Conservation (phyloP, 2,329 filamentous ascomycete species). For the Aspergillaceae sp. region DNA sequence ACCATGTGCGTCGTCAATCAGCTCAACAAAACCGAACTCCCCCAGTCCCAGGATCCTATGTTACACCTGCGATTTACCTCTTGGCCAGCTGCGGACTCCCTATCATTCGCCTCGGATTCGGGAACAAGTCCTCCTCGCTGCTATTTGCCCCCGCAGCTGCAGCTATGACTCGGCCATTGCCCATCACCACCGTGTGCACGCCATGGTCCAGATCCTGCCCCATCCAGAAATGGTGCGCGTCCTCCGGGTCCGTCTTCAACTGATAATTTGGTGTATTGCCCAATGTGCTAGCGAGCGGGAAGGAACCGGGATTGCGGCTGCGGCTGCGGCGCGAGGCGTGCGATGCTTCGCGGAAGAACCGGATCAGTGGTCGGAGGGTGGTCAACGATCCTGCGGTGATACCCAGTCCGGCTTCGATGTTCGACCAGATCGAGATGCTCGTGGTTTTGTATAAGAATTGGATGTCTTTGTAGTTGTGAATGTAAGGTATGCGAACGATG, state of each 20-base stretch:
- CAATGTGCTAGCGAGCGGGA: slow-evolving; percentile 10
- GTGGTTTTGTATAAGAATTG: slow-evolving; percentile 32
- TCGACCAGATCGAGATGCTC: slow-evolving; percentile 35
- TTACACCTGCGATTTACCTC: not conserved
- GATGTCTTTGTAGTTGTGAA: slow-evolving; percentile 6
- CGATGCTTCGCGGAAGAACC: slow-evolving; percentile 18
- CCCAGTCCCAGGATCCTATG: too few species aligned
- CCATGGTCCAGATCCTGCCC: slow-evolving; percentile 10
- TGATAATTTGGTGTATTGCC: slow-evolving; percentile 3
- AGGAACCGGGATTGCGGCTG: slow-evolving; percentile 11
- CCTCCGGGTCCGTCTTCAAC: slow-evolving; percentile 2
- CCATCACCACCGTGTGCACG: slow-evolving; percentile 17
- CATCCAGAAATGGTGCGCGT: slow-evolving; percentile 11
- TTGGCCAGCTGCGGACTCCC: not conserved
- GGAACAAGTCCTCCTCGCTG: slow-evolving; percentile 15
- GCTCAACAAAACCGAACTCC: too few species aligned
- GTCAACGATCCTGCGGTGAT: slow-evolving; percentile 30
- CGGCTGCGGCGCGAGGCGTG: slow-evolving; percentile 8
- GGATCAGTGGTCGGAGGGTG: slow-evolving; percentile 39
- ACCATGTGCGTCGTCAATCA: too few species aligned
- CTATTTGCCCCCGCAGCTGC: slow-evolving; percentile 3
- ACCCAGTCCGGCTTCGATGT: slow-evolving; percentile 24
- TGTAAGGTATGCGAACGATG: slow-evolving; percentile 13
- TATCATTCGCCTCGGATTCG: not conserved
- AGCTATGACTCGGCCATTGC: slow-evolving; percentile 4